These are phyloP conservation scores for Potentilla sterilis DNA, from an alignment of 306 rosid genomes.

Conservation along the genomic window DNA sequence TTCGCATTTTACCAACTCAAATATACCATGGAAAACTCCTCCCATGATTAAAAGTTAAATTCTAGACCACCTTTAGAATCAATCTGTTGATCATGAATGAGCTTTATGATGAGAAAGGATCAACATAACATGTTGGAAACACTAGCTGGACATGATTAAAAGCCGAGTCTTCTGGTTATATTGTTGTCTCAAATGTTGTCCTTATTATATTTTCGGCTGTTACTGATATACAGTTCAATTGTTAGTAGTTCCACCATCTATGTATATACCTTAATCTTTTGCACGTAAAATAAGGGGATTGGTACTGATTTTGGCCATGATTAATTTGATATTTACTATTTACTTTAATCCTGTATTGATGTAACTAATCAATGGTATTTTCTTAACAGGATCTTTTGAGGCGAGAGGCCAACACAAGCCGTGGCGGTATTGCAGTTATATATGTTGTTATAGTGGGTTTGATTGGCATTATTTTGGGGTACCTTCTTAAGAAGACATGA, in stretches of 20 bases:
- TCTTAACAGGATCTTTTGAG: conserved; percentile 59
- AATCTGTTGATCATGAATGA: background rate
- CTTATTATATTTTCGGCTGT: background rate
- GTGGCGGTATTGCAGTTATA: conserved; percentile 50
- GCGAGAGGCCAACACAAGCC: conserved; percentile 39
- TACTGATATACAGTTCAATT: background rate
- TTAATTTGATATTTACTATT: background rate
- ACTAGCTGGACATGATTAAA: background rate
- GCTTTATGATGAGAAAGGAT: background rate
- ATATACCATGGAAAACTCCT: too few species aligned
- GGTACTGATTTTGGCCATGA: background rate
- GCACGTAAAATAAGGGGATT: background rate
- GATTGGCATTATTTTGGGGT: conserved; percentile 77
- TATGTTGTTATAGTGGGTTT: conserved; percentile 59
- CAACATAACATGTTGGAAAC: background rate
- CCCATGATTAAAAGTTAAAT: background rate
- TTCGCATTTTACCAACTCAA: background rate
- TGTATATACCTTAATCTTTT: background rate
- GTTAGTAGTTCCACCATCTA: background rate
- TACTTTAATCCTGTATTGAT: background rate
- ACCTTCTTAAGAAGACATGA: conserved; percentile 72
- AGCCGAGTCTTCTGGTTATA: background rate
- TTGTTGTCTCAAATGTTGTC: background rate
- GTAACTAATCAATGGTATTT: background rate
- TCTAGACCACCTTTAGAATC: background rate